Conservation (phyloP, 1,139 yeast genomes). For the Insectozyma bohioensis region DNA sequence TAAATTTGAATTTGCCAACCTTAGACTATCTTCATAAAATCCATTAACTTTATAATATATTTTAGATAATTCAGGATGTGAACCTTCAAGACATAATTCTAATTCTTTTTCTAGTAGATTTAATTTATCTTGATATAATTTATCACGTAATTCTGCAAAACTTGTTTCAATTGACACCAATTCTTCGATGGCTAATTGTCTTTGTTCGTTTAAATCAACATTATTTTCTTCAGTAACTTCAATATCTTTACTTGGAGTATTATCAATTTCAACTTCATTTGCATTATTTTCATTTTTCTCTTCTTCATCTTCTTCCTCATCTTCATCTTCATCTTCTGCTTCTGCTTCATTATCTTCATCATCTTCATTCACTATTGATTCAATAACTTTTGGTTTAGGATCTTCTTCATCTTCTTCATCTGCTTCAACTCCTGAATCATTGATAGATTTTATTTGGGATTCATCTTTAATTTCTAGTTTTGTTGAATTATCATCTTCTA, state of each 20-base stretch:
- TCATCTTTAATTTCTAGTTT: constrained; percentile 14
- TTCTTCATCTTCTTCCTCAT: constrained; percentile 20
- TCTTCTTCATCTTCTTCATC: constrained; percentile 6
- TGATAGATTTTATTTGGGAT: too few relatives aligned
- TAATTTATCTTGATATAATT: constrained; percentile 71
- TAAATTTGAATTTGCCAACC: constrained; percentile 65
- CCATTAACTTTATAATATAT: constrained; percentile 70
- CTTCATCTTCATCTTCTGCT: constrained; percentile 19
- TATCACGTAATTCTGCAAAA: constrained; percentile 84
- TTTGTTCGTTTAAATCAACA: constrained; percentile 46
- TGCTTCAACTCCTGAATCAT: too few relatives aligned
- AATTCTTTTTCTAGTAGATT: constrained; percentile 76
- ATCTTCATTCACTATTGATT: constrained; percentile 15
- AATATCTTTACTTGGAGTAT: constrained; percentile 17
- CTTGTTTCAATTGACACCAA: constrained; percentile 78
- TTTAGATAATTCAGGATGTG: constrained; percentile 80
- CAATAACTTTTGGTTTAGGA: constrained; percentile 9
- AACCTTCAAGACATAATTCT: constrained; percentile 82
- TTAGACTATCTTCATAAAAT: constrained; percentile 66
- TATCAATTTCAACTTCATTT: constrained; percentile 8
- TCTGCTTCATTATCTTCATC: constrained; percentile 19
- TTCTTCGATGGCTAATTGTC: constrained; percentile 64
- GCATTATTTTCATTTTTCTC: constrained; percentile 14
- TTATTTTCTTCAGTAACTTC: constrained; percentile 31
- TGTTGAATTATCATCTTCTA: constrained; percentile 3